phyloP scores from a whole-genome alignment of 2,329 filamentous ascomycete species.

The Leptographium flavum region DNA sequence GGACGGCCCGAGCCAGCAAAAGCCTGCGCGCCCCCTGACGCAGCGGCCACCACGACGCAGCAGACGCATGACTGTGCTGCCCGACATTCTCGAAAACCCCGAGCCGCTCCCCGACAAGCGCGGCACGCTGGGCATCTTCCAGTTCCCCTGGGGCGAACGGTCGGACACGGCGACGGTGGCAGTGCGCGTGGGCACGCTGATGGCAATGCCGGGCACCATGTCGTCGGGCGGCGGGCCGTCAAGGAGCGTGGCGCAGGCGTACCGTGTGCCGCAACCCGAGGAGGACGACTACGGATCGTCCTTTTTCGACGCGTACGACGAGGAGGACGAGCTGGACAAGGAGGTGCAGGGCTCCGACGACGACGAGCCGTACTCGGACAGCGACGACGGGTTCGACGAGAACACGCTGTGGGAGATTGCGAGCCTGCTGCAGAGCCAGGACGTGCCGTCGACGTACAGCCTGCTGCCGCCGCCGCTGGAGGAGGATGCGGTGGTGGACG shows the following conservation, averaged over 20 bases:
- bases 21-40: constrained; percentile 27
- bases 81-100: constrained; percentile 50
- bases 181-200: constrained; percentile 21
- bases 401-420: constrained; percentile 51
- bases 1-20: constrained; percentile 7
- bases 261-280: constrained; percentile 22
- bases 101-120: constrained; percentile 42
- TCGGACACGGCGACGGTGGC: constrained; percentile 39
- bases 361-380: constrained; percentile 18
- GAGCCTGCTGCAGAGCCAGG: constrained; percentile 36
- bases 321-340: constrained; percentile 29
- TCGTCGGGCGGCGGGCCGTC: constrained; percentile 24
- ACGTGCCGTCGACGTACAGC: constrained; percentile 37
- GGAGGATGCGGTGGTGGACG: constrained; percentile 16
- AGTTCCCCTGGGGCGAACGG: constrained; percentile 51
- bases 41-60: constrained; percentile 39
- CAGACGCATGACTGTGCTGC: constrained; percentile 42
- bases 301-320: constrained; percentile 48
- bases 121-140: constrained; percentile 48
- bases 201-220: constrained; percentile 39
- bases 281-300: constrained; percentile 30
- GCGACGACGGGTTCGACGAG: constrained; percentile 44
- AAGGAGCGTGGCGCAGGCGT: constrained; percentile 17
- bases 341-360: constrained; percentile 18
- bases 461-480: constrained; percentile 23